A percentile compares a stretch with the other conserved stretches of the same genome.
Evolutionary conservation across 108 stramenopile genomes (phyloP).

Genomic region (Cyclotella choctawhatcheeana): DNA sequence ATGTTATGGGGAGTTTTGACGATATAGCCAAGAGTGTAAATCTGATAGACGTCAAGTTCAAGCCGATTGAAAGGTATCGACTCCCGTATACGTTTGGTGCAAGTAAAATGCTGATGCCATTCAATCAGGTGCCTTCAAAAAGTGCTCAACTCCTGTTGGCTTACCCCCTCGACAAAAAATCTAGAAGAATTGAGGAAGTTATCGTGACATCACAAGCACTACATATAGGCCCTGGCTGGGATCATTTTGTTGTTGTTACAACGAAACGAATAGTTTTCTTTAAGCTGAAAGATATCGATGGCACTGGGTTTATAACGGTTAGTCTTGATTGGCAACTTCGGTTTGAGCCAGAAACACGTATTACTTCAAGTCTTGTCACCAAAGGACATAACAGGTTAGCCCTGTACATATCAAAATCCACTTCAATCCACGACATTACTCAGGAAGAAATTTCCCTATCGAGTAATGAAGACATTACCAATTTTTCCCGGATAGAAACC

Average conservation of each 20-base stretch:
- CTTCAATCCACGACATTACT: background rate
- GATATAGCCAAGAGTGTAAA: slow-evolving; percentile 86
- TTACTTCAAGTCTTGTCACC: slow-evolving; percentile 64
- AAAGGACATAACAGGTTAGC: slow-evolving; percentile 74
- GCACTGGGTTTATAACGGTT: slow-evolving; percentile 41
- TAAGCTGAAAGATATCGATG: slow-evolving; percentile 56
- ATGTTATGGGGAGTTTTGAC: slow-evolving; percentile 73
- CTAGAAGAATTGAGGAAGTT: slow-evolving; percentile 48
- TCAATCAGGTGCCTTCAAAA: slow-evolving; percentile 57
- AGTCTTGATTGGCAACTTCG: slow-evolving; percentile 75
- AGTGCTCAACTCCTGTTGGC: slow-evolving; percentile 60
- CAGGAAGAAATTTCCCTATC: background rate
- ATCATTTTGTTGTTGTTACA: slow-evolving; percentile 75
- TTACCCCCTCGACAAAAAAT: slow-evolving; percentile 60
- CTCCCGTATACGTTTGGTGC: slow-evolving; percentile 81
- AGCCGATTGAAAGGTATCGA: slow-evolving; percentile 66
- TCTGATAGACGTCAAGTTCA: slow-evolving; percentile 72
- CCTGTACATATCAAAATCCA: slow-evolving; percentile 25
- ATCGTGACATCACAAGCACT: slow-evolving; percentile 75
- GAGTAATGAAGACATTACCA: background rate
- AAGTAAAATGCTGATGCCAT: slow-evolving; percentile 68
- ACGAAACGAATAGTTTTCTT: slow-evolving; percentile 73
- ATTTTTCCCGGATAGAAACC: slow-evolving; percentile 4
- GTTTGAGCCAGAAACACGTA: slow-evolving; percentile 28
- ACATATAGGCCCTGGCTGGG: slow-evolving; percentile 66